Evolutionary conservation across 164 flowering plant genomes (phyloP).

Genomic region (Litsea cubeba): DNA sequence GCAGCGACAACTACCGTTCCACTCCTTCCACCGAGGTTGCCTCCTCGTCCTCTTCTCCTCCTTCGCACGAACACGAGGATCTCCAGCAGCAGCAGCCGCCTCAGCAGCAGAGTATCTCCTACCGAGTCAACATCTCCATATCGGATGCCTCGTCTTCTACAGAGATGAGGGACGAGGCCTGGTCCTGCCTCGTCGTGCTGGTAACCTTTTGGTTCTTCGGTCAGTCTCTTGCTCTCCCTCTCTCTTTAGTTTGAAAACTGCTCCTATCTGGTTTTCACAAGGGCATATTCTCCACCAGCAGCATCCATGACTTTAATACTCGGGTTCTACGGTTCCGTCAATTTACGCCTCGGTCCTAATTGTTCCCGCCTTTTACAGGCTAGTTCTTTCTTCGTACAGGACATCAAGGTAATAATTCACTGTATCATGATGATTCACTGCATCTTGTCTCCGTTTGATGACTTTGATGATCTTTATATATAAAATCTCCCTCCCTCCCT

Average conservation of each 20-base stretch:
- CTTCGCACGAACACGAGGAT: conserved; percentile 6
- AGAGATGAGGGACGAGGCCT: conserved; percentile 34
- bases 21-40: conserved; percentile 6
- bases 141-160: conserved; percentile 5
- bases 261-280: background rate
- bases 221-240: conserved; percentile 13
- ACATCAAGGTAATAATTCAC: conserved; percentile 32
- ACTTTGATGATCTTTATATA: background rate
- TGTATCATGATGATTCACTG: background rate
- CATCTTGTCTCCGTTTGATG: background rate
- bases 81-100: conserved; percentile 9
- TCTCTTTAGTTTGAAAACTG: background rate
- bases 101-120: conserved; percentile 19
- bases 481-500: too few species aligned
- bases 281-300: conserved; percentile 23
- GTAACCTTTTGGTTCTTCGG: conserved; percentile 63
- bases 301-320: conserved; percentile 59
- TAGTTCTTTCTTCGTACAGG: conserved; percentile 45
- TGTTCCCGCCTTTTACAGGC: conserved; percentile 43
- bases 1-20: background rate
- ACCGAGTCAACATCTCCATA: conserved; percentile 20
- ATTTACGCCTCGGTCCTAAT: conserved; percentile 44
- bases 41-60: conserved; percentile 20
- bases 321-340: conserved; percentile 49
- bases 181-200: conserved; percentile 47